phyloP scores from a whole-genome alignment of 2,329 filamentous ascomycete genomes.

The Epichloe elymi region DNA sequence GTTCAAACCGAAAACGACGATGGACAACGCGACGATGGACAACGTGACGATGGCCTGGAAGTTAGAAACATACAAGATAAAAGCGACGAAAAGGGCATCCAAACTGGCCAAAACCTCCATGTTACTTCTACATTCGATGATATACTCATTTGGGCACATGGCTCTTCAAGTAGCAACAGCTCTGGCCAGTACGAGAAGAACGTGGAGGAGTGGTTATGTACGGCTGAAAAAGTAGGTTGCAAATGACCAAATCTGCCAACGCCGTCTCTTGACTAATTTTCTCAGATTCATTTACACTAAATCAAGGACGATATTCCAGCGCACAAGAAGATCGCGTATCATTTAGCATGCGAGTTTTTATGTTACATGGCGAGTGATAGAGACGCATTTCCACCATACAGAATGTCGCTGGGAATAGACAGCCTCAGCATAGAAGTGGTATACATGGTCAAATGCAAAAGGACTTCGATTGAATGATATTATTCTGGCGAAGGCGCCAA shows the following conservation, averaged over 20 bases:
- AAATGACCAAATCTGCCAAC: background rate
- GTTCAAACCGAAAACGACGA: constrained; percentile 27
- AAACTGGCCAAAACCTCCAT: constrained; percentile 19
- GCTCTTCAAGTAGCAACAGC: constrained; percentile 45
- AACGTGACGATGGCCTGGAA: constrained; percentile 14
- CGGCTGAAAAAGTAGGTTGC: constrained; percentile 49
- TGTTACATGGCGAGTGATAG: background rate
- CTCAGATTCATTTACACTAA: background rate
- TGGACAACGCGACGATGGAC: constrained; percentile 16
- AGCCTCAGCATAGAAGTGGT: background rate
- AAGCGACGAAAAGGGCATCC: constrained; percentile 14
- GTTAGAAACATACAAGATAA: constrained; percentile 17
- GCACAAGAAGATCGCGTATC: background rate
- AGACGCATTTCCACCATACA: background rate
- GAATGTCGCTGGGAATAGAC: background rate
- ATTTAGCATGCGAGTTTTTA: background rate
- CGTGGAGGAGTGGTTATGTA: constrained; percentile 66
- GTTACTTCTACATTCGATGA: constrained; percentile 55
- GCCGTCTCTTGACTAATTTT: background rate
- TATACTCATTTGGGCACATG: constrained; percentile 76
- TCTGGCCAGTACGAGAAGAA: constrained; percentile 61
- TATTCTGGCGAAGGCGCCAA: too few species aligned
- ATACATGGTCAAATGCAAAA: background rate
- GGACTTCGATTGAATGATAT: background rate
- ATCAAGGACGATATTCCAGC: background rate